phyloP scores from a whole-genome alignment of 2,329 filamentous ascomycete species.

The Chalaropsis thielavioides region DNA sequence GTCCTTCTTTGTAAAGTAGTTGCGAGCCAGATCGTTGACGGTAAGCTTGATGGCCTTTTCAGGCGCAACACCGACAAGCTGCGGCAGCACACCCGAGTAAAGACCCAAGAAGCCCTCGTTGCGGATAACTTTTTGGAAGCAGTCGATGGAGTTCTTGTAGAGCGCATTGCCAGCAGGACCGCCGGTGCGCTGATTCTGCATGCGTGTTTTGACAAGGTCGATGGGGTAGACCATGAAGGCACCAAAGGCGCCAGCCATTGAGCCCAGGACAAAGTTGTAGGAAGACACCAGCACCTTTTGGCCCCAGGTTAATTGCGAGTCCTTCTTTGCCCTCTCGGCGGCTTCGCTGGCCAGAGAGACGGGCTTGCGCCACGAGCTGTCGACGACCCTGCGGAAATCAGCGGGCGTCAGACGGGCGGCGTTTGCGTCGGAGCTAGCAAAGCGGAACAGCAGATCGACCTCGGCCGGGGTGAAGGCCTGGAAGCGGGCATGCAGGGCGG shows the following conservation, averaged over 20 bases:
- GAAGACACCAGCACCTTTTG: constrained; percentile 46
- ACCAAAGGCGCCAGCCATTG: constrained; percentile 85
- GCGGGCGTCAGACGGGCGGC: constrained; percentile 53
- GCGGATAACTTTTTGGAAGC: constrained; percentile 77
- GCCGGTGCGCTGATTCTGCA: constrained; percentile 87
- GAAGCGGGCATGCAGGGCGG: constrained; percentile 79
- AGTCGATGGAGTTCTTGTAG: constrained; percentile 97
- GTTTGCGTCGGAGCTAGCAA: constrained; percentile 80
- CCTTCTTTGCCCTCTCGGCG: constrained; percentile 26
- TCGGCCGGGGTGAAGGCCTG: constrained; percentile 97
- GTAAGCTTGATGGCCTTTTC: constrained; percentile 99
- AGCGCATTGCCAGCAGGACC: constrained; percentile 64
- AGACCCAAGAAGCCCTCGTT: constrained; percentile 84
- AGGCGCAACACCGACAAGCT: constrained; percentile 93
- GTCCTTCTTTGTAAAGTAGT: constrained; percentile 56
- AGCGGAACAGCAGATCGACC: constrained; percentile 96
- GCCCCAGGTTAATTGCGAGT: constrained; percentile 20
- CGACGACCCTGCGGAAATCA: constrained; percentile 90
- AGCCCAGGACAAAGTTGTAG: constrained; percentile 84
- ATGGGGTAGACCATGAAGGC: constrained; percentile 99
- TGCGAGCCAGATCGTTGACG: constrained; percentile 84
- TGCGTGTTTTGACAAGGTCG: constrained; percentile 92
- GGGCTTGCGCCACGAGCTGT: constrained; percentile 69
- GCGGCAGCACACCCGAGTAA: constrained; percentile 88
- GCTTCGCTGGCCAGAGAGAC: constrained; percentile 28